These are phyloP conservation scores for Phytophthora citricola DNA, from an alignment of 352 stramenopile species.

Conservation along the genomic window DNA sequence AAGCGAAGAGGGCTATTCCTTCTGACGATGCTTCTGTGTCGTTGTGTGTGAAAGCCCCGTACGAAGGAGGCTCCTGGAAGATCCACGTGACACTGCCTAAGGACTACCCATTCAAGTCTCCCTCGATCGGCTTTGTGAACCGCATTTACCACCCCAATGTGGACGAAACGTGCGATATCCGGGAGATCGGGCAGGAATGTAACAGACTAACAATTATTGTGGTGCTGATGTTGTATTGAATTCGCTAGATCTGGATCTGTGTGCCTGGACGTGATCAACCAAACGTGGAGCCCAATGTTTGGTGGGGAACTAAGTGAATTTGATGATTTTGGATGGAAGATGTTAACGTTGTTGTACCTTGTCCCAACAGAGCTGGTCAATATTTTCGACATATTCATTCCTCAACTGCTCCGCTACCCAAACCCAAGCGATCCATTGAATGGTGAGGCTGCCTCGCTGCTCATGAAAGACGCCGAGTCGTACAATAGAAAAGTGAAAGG, in stretches of 20 bases:
- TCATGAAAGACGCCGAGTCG: conserved; percentile 88
- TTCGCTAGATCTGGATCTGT: conserved; percentile 88
- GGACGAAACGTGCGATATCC: conserved; percentile 84
- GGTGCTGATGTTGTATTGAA: too few relatives aligned
- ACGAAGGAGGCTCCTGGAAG: conserved; percentile 93
- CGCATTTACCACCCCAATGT: conserved; percentile 95
- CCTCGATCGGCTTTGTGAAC: conserved; percentile 94
- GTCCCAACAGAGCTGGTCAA: conserved; percentile 86
- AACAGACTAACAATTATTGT: too few relatives aligned
- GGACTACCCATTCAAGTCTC: conserved; percentile 94
- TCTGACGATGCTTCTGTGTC: conserved; percentile 17
- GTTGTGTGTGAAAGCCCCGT: conserved; percentile 71
- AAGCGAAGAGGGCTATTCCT: background rate
- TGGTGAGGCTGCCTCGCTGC: conserved; percentile 86
- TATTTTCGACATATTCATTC: conserved; percentile 95
- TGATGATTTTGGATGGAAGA: background rate
- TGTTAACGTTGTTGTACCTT: conserved; percentile 16
- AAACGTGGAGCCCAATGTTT: conserved; percentile 96
- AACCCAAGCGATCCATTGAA: conserved; percentile 94
- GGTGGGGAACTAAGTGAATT: conserved; percentile 43
- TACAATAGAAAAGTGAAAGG: conserved; percentile 92
- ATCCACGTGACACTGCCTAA: conserved; percentile 93
- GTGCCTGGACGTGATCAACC: conserved; percentile 95
- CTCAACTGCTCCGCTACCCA: conserved; percentile 92
- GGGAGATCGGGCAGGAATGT: background rate